These are phyloP conservation scores for Lentinula sp. DNA, from an alignment of 768 basidiomycete genomes.

Conservation along the genomic window DNA sequence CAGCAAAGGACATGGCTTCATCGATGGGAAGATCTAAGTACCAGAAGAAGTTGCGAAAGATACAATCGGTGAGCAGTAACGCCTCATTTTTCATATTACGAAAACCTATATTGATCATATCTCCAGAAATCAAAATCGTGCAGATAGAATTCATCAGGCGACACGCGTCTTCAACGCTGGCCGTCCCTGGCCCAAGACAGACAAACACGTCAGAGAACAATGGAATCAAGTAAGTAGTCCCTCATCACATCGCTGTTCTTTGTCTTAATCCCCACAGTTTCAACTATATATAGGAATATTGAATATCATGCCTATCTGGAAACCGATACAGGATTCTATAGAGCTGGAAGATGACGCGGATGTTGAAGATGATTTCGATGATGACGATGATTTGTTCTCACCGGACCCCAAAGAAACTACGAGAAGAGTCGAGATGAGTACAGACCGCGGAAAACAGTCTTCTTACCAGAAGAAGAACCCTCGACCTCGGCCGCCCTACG, in stretches of 20 bases:
- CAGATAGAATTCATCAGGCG: conserved; percentile 20
- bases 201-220: conserved; percentile 33
- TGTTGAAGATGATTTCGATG: conserved; percentile 25
- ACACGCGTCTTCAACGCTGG: conserved; percentile 15
- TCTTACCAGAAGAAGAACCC: conserved; percentile 8
- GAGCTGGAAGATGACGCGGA: conserved; percentile 22
- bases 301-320: conserved; percentile 38
- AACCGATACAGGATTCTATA: conserved; percentile 18
- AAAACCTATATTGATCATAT: not conserved
- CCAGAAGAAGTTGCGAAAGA: conserved; percentile 31
- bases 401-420: conserved; percentile 9
- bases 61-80: conserved; percentile 44
- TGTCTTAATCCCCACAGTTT: conserved; percentile 33
- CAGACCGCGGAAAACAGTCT: not conserved
- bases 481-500: conserved; percentile 30
- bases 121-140: not conserved
- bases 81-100: not conserved
- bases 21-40: conserved; percentile 64
- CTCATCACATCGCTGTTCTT: not conserved
- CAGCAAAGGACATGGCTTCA: conserved; percentile 52
- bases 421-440: not conserved
- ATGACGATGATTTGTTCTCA: conserved; percentile 7
- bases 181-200: conserved; percentile 21
- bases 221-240: conserved; percentile 57
- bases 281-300: conserved; percentile 56